phyloP scores from a whole-genome alignment of 2,329 filamentous ascomycete species.

The Zymoseptoria brevis region DNA sequence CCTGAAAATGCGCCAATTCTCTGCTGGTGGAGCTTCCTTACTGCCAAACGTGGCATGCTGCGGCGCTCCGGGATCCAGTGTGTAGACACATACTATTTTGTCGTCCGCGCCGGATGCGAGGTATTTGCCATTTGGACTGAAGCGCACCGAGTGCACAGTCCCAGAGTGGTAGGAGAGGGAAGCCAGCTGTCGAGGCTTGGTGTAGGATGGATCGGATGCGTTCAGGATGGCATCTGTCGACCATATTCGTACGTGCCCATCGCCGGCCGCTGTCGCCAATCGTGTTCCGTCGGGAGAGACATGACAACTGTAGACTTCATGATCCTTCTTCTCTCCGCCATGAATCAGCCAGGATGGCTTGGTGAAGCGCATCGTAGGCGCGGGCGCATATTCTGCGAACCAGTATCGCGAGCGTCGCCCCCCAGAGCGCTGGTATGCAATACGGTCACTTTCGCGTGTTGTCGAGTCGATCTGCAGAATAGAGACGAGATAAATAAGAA shows the following conservation, averaged over 20 bases:
- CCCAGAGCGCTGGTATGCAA: background rate
- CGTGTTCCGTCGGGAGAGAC: slow-evolving; percentile 89
- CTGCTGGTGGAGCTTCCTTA: slow-evolving; percentile 83
- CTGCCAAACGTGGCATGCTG: slow-evolving; percentile 72
- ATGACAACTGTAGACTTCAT: slow-evolving; percentile 97
- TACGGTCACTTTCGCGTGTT: background rate
- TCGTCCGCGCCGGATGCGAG: slow-evolving; percentile 95
- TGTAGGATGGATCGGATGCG: slow-evolving; percentile 62
- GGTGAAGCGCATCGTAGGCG: slow-evolving; percentile 53
- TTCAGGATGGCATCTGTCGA: slow-evolving; percentile 89
- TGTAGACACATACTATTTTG: slow-evolving; percentile 97
- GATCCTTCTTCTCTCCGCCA: slow-evolving; percentile 94
- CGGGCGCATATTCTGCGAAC: slow-evolving; percentile 1
- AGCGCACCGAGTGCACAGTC: slow-evolving; percentile 93
- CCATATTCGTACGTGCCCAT: slow-evolving; percentile 96
- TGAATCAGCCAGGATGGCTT: slow-evolving; percentile 95
- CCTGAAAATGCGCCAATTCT: slow-evolving; percentile 96
- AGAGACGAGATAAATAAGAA: background rate
- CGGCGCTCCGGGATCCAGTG: slow-evolving; percentile 72
- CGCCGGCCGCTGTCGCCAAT: slow-evolving; percentile 89
- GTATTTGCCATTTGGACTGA: slow-evolving; percentile 91
- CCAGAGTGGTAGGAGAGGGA: slow-evolving; percentile 98
- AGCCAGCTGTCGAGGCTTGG: slow-evolving; percentile 82
- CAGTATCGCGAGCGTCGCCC: background rate
- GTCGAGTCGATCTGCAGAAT: background rate